phyloP scores from a whole-genome alignment of 2,329 filamentous ascomycete species.

The Trichophyton schoenleinii region DNA sequence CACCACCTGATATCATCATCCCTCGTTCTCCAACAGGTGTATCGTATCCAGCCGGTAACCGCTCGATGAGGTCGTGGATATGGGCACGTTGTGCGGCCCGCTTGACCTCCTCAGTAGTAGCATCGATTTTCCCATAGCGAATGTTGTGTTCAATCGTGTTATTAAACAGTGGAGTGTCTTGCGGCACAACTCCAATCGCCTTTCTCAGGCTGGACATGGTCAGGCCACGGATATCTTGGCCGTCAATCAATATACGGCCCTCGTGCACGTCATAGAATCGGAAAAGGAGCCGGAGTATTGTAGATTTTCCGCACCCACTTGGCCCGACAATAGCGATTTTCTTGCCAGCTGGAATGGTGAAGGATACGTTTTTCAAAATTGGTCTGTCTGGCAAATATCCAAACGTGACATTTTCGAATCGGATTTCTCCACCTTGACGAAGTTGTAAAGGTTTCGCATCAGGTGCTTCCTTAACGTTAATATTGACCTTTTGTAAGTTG shows the following conservation, averaged over 20 bases:
- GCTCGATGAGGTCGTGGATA: conserved; percentile 68
- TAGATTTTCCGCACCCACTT: conserved; percentile 92
- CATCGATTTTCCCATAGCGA: conserved; percentile 72
- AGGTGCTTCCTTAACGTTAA: conserved; percentile 65
- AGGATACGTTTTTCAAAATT: conserved; percentile 69
- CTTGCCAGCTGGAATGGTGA: conserved; percentile 89
- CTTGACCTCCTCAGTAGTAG: conserved; percentile 57
- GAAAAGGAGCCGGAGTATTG: conserved; percentile 79
- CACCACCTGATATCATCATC: conserved; percentile 91
- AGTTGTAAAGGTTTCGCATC: conserved; percentile 62
- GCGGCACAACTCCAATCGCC: conserved; percentile 87
- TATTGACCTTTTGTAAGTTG: conserved; percentile 91
- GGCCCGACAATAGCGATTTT: conserved; percentile 94
- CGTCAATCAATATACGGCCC: conserved; percentile 81
- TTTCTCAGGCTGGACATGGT: conserved; percentile 68
- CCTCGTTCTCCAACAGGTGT: conserved; percentile 89
- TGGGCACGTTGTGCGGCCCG: conserved; percentile 70
- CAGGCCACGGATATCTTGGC: conserved; percentile 78
- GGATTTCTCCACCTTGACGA: conserved; percentile 71
- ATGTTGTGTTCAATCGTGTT: conserved; percentile 95
- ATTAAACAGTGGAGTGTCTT: conserved; percentile 95
- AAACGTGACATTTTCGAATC: conserved; percentile 89
- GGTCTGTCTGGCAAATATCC: conserved; percentile 78
- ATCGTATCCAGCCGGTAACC: conserved; percentile 75
- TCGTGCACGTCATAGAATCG: conserved; percentile 82